Base-by-base conservation (phyloP, 768 basidiomycete species). In the Mycena latifolia region DNA sequence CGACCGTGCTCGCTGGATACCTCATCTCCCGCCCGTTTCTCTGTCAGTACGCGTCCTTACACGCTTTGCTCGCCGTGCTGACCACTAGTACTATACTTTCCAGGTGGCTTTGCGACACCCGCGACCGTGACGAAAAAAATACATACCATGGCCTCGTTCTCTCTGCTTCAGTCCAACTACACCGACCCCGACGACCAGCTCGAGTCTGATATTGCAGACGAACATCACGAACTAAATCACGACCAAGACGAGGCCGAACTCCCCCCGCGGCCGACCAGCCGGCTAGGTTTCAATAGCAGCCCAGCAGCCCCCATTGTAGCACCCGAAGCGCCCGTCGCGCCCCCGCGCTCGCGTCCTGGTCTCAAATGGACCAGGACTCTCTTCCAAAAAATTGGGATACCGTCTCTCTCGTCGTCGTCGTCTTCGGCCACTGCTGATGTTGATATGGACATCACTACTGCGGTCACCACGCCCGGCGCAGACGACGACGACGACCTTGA, bases 261-360 rank as follows among this genome's bases (percentile, higher is more conserved):
- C n/a, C 83, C 84, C 35, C 75, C 77, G 69, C 83, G 85, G 33
- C 84, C 86, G 54, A 77, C 78, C 29, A 88, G 84, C 67, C 84
- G 84, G 48, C 78, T 87, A 10, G 83, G 83, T 51, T 86, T 85
- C 68, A 82, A 81, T 72, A 63, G 71, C 56, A 43, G 29, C 31
- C 29, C 58, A 11, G 39, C 62, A 12, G 43, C 68, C 20, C 52
- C n/a, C n/a, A n/a, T n/a, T n/a, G n/a, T n/a, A n/a, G n/a, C n/a
- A n/a, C n/a, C 50, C 20, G 35, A 61, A 43, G 5, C 20, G 24
- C 33, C 50, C 27, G 31, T 35, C 22, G 29, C 54, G 20, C 41
- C 58, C 15, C 0, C 56, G 29, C 55, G 65, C 5, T 51, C 69
- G 28, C 69, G 59, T 25, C 18, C 28, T 22, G 51, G 37, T 9